These are phyloP conservation scores for Gliomastix tumulicola DNA, from an alignment of 2,329 filamentous ascomycete species.

Conservation along the genomic window DNA sequence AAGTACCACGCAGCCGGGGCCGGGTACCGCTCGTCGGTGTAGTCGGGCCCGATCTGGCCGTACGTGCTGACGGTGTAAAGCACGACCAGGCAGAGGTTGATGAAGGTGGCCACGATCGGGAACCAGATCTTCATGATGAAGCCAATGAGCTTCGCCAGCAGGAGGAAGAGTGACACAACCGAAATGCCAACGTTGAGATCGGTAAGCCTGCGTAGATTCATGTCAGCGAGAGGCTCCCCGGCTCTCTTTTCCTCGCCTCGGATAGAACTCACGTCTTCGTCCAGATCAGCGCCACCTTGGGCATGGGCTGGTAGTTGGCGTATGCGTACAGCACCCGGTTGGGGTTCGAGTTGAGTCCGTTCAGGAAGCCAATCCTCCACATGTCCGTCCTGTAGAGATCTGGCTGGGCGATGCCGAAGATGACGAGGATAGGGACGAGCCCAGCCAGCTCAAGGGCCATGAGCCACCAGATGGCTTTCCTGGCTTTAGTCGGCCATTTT, in stretches of 20 bases:
- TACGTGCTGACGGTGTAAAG: constrained; percentile 62
- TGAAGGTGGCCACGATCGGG: constrained; percentile 54
- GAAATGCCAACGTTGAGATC: constrained; percentile 72
- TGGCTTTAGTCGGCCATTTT: constrained; percentile 43
- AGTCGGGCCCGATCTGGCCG: constrained; percentile 68
- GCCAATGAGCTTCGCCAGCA: constrained; percentile 62
- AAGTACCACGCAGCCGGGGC: constrained; percentile 69
- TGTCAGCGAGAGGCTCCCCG: neutral
- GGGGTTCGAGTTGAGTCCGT: constrained; percentile 70
- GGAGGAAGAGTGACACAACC: constrained; percentile 68
- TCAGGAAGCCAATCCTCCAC: constrained; percentile 65
- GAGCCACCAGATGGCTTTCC: constrained; percentile 52
- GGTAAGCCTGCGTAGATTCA: constrained; percentile 49
- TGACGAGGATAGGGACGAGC: constrained; percentile 57
- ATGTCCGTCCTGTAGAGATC: constrained; percentile 65
- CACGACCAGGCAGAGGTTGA: constrained; percentile 49
- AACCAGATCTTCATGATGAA: constrained; percentile 66
- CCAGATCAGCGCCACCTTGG: constrained; percentile 64
- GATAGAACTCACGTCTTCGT: constrained; percentile 54
- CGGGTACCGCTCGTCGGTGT: constrained; percentile 55
- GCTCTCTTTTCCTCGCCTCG: neutral
- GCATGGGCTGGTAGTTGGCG: constrained; percentile 60
- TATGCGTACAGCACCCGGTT: constrained; percentile 63
- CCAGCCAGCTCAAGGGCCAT: constrained; percentile 60
- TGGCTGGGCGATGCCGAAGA: constrained; percentile 68